phyloP scores from a whole-genome alignment of 306 rosid genomes.

The Vigna radiata region DNA sequence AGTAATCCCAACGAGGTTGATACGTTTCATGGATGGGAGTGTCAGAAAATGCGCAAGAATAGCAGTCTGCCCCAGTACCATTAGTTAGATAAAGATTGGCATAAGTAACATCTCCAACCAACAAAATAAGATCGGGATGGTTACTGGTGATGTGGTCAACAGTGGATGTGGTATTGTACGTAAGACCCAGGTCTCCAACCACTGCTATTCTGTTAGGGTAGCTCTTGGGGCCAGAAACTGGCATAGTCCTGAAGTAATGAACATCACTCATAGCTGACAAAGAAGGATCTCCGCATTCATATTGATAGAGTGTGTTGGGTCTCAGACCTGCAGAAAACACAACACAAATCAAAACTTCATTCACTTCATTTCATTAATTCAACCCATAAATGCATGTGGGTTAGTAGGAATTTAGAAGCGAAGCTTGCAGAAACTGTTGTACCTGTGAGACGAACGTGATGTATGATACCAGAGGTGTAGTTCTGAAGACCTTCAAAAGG shows the following conservation, averaged over 20 bases:
- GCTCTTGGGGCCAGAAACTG: slow-evolving; percentile 73
- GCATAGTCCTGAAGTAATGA: slow-evolving; percentile 83
- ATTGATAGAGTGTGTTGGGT: slow-evolving; percentile 77
- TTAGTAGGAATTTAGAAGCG: neutral
- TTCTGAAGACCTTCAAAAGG: slow-evolving; percentile 90
- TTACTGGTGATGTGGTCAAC: slow-evolving; percentile 69
- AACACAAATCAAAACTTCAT: slow-evolving; percentile 20
- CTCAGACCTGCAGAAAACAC: slow-evolving; percentile 60
- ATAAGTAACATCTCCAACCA: slow-evolving; percentile 79
- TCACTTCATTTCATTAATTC: neutral
- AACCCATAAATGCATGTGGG: neutral
- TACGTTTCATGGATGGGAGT: slow-evolving; percentile 90
- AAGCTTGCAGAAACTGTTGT: slow-evolving; percentile 25
- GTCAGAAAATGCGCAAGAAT: slow-evolving; percentile 72
- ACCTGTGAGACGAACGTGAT: slow-evolving; percentile 89
- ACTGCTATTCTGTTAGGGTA: slow-evolving; percentile 87
- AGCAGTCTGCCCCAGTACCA: slow-evolving; percentile 81
- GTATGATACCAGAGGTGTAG: slow-evolving; percentile 94
- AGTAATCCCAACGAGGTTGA: slow-evolving; percentile 97
- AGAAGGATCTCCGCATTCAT: slow-evolving; percentile 84
- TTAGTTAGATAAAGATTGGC: slow-evolving; percentile 81
- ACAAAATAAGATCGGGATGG: slow-evolving; percentile 77
- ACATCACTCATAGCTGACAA: slow-evolving; percentile 70
- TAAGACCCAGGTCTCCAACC: slow-evolving; percentile 90
- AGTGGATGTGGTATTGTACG: slow-evolving; percentile 85